phyloP scores from a whole-genome alignment of 768 basidiomycete genomes.

The Crepidotus variabilis region DNA sequence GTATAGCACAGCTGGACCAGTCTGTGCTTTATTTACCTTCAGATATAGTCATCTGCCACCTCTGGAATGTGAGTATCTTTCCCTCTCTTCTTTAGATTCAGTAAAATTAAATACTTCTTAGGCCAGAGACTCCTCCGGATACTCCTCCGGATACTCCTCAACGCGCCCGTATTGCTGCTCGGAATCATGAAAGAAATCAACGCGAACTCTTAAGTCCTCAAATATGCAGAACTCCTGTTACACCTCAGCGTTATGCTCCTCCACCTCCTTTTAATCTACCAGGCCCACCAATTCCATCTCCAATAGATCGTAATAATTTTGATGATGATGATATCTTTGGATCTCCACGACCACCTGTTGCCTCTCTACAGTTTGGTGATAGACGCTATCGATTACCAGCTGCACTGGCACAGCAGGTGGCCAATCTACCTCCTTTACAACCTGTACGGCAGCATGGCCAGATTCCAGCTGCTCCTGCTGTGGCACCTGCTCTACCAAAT shows the following conservation, averaged over 20 bases:
- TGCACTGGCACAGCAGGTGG: not conserved
- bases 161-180: conserved; percentile 1
- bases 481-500: not conserved
- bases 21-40: not conserved
- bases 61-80: not conserved
- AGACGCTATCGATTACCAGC: not conserved
- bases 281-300: not conserved
- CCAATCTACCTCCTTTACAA: not conserved
- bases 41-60: not conserved
- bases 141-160: conserved; percentile 7
- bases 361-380: not conserved
- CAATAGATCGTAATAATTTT: no score
- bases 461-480: not conserved
- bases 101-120: not conserved
- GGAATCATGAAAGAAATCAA: not conserved
- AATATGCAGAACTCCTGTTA: not conserved
- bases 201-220: not conserved
- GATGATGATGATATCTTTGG: not conserved
- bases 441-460: not conserved
- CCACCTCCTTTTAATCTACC: not conserved
- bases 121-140: no score
- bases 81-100: not conserved
- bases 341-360: not conserved
- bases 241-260: not conserved
- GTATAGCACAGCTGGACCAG: conserved; percentile 3